These are phyloP conservation scores for Ilyonectria sp. DNA, from an alignment of 2,329 filamentous ascomycete genomes.

Conservation along the genomic window DNA sequence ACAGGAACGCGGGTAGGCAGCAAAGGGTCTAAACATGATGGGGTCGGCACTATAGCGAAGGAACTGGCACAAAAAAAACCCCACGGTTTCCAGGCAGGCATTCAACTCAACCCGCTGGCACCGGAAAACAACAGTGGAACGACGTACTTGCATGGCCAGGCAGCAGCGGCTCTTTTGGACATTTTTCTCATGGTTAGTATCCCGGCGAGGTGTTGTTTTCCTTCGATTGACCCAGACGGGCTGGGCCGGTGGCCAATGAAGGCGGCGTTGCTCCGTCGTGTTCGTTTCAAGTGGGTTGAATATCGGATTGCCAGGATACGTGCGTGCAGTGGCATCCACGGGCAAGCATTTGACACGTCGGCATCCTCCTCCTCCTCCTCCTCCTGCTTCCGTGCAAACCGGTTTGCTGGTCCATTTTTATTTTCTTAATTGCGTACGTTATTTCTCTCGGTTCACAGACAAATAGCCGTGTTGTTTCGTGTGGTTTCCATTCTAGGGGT, in stretches of 20 bases:
- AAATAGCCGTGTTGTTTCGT: neutral
- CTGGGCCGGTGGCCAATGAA: neutral
- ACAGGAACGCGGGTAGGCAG: slow-evolving; percentile 1
- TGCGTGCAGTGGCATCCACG: too few relatives aligned
- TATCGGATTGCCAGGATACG: neutral
- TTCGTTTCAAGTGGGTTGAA: neutral
- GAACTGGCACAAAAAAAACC: neutral
- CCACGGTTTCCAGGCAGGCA: slow-evolving; percentile 6
- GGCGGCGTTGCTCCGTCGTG: neutral
- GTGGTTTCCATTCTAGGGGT: neutral
- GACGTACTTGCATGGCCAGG: slow-evolving; percentile 17
- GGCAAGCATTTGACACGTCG: neutral
- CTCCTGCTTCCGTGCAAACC: neutral
- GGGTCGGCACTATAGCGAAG: neutral
- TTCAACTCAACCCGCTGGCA: slow-evolving; percentile 5
- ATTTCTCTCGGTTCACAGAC: neutral
- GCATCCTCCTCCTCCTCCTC: neutral
- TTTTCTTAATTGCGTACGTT: neutral
- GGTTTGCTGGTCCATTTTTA: neutral
- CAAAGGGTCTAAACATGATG: slow-evolving; percentile 2
- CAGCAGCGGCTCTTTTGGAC: slow-evolving; percentile 5
- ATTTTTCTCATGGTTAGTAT: neutral
- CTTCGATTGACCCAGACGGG: neutral
- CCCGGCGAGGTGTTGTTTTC: neutral
- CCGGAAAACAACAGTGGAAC: neutral